phyloP scores from a whole-genome alignment of 2,329 filamentous ascomycete species.

The Sporothrix variecibatus region DNA sequence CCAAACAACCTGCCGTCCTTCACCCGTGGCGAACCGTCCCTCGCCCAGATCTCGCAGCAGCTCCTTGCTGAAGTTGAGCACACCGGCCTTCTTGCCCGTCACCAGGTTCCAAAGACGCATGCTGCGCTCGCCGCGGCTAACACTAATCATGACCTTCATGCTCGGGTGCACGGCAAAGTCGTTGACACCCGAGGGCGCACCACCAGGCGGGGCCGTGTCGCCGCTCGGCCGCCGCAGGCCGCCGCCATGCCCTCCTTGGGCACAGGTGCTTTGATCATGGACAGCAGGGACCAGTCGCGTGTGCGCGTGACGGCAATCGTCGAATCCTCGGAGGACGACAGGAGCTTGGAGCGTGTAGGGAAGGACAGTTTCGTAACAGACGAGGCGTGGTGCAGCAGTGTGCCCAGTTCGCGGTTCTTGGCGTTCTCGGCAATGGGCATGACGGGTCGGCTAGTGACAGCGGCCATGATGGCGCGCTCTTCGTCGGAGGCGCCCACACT shows the following conservation, averaged over 20 bases:
- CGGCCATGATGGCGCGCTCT: constrained; percentile 61
- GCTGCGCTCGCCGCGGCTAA: constrained; percentile 83
- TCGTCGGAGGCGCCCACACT: constrained; percentile 31
- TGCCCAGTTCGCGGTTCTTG: constrained; percentile 84
- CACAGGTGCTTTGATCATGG: constrained; percentile 83
- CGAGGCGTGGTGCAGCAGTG: constrained; percentile 81
- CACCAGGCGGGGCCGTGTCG: constrained; percentile 82
- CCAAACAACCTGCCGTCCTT: constrained; percentile 83
- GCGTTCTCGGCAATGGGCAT: constrained; percentile 71
- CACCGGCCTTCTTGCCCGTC: constrained; percentile 92
- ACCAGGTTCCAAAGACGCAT: constrained; percentile 97
- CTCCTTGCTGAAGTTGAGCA: constrained; percentile 77
- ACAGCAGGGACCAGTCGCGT: constrained; percentile 85
- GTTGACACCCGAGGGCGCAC: constrained; percentile 84
- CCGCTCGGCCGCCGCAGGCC: constrained; percentile 67
- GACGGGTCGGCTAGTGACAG: constrained; percentile 65
- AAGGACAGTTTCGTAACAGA: constrained; percentile 80
- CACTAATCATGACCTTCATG: constrained; percentile 94
- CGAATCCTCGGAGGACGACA: constrained; percentile 88
- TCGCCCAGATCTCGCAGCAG: constrained; percentile 76
- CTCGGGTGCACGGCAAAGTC: constrained; percentile 94
- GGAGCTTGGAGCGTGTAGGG: constrained; percentile 80
- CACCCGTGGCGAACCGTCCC: constrained; percentile 69
- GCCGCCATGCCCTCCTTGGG: constrained; percentile 62
- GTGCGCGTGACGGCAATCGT: constrained; percentile 85